phyloP scores from a whole-genome alignment of 371 early-diverging fungal species.

The Rhizopus sp. region DNA sequence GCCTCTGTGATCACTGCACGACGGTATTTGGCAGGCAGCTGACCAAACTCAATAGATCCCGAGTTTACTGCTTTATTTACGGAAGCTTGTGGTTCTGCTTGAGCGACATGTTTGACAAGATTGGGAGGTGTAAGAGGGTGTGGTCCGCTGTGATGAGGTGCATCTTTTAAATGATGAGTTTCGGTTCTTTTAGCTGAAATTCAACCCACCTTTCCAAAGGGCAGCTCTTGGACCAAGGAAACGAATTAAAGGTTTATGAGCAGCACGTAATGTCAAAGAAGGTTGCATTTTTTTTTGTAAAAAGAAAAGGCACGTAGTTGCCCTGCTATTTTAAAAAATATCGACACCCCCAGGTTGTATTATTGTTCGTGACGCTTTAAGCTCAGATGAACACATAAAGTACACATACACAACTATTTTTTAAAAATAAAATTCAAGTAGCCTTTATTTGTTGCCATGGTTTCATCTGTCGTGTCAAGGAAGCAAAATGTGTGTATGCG shows the following conservation, averaged over 20 bases:
- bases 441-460: neutral
- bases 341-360: constrained; percentile 10
- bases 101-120: constrained; percentile 48
- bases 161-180: constrained; percentile 21
- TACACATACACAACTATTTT: neutral
- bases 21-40: constrained; percentile 42
- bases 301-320: neutral
- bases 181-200: neutral
- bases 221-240: constrained; percentile 49
- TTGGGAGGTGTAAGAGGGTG: constrained; percentile 52
- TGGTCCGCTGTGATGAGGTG: constrained; percentile 42
- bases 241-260: constrained; percentile 50
- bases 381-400: neutral
- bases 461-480: constrained; percentile 6
- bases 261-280: constrained; percentile 42
- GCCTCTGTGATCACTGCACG: constrained; percentile 39
- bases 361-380: constrained; percentile 1
- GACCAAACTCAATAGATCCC: constrained; percentile 36
- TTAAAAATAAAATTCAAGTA: neutral
- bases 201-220: constrained; percentile 47
- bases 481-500: too few relatives aligned
- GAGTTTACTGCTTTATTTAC: constrained; percentile 6
- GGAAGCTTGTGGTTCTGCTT: constrained; percentile 23
- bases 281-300: constrained; percentile 36
- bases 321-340: neutral